phyloP scores from a whole-genome alignment of 2,329 filamentous ascomycete genomes.

The Phialophora macrospora region DNA sequence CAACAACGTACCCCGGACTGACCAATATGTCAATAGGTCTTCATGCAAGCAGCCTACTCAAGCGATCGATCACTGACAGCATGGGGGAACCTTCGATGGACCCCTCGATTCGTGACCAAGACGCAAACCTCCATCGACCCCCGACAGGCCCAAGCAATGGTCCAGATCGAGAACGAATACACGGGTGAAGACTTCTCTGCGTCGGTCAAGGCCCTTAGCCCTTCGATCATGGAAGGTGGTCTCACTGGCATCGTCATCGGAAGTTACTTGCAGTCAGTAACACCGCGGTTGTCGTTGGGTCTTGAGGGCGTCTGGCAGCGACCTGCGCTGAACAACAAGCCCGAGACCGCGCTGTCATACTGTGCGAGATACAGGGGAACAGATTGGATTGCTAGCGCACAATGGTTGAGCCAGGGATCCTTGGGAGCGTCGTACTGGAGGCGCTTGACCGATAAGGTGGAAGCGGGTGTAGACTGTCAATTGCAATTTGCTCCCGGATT shows the following conservation, averaged over 20 bases:
- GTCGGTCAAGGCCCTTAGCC: conserved; percentile 91
- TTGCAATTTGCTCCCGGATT: conserved; percentile 75
- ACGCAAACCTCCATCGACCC: conserved; percentile 83
- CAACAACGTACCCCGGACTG: conserved; percentile 19
- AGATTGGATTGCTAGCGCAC: conserved; percentile 91
- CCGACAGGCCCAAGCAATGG: conserved; percentile 78
- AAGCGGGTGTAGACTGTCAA: conserved; percentile 94
- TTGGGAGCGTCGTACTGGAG: conserved; percentile 94
- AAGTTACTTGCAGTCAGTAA: conserved; percentile 92
- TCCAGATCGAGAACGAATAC: conserved; percentile 95
- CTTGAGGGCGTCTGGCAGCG: conserved; percentile 95
- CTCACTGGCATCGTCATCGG: conserved; percentile 94
- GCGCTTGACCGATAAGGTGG: conserved; percentile 88
- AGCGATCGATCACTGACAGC: conserved; percentile 87
- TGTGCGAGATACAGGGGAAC: conserved; percentile 86
- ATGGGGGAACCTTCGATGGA: conserved; percentile 93
- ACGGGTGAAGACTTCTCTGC: conserved; percentile 90
- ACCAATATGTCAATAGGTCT: conserved; percentile 64
- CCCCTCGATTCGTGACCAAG: conserved; percentile 79
- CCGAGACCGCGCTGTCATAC: conserved; percentile 91
- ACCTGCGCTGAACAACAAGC: conserved; percentile 77
- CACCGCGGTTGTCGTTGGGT: conserved; percentile 82
- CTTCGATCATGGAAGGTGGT: conserved; percentile 88
- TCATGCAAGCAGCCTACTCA: conserved; percentile 93
- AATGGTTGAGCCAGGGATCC: conserved; percentile 85